Base-by-base conservation (phyloP, 768 basidiomycete species). In the Phaeolepiota aurea region DNA sequence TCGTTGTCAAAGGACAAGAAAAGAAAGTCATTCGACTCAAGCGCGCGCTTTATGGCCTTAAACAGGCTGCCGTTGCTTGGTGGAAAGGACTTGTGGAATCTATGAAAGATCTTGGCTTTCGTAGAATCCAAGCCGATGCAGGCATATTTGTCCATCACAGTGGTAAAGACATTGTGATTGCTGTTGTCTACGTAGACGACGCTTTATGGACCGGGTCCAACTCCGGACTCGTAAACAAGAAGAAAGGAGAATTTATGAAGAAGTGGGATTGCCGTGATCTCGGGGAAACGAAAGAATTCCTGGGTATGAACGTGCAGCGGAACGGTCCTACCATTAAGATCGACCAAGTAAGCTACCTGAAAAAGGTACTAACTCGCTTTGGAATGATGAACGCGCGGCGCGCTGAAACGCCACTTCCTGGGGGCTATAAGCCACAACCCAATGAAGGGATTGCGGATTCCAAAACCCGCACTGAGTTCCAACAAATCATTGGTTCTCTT, bases 171-270 rank as follows among this genome's bases (percentile, higher is more conserved):
- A 57, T 38, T 0, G 43, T 63, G 4, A 48, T 71, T 9, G 37
- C 60, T 0, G 52, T 48, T 0, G 52, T 66, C 1, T 58, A 66
- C 35, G 61, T 71, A 3, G 58, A 69, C 36, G 63, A 65, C 38
- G 54, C 60, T 33, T 36, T 60, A 0, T 39, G 44, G 1, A 52
- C 52, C 3, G 47, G 33, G 33, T 35, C 53, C 0, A 43, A 39
- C 34, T 44, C 49, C 12, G 34, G 20, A 21, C 35, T 16, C 0
- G 50, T 41, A 1, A 44, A 45, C 19, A 30, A 44, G 1, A 12
- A 28, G 7, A 60, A 61, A 36, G 44, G 34, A 1, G 45, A 65
- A 12, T 48, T 68, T 5, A 20, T 44, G 1, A 28, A 20, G 1
- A 22, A 46, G 2, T 71, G 58, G 56, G 44, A 44, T 7, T 63